phyloP scores from a whole-genome alignment of 2,329 filamentous ascomycete species.

The Aaosphaeria pasadenensis region DNA sequence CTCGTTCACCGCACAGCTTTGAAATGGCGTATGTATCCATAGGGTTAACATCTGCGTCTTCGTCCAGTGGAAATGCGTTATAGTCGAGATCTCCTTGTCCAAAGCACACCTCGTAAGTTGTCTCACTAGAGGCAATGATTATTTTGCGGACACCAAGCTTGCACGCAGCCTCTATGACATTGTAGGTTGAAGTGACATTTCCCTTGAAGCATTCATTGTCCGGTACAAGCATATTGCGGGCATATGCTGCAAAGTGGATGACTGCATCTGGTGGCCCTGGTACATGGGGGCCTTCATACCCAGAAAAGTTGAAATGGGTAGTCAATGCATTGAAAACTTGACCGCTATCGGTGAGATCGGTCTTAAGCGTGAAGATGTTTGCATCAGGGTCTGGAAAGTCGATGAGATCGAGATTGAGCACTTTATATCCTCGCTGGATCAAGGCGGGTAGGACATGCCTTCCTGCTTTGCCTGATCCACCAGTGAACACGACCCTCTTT shows the following conservation, averaged over 20 bases:
- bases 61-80: slow-evolving; percentile 57
- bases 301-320: slow-evolving; percentile 55
- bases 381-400: slow-evolving; percentile 43
- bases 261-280: slow-evolving; percentile 56
- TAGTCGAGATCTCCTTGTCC: slow-evolving; percentile 58
- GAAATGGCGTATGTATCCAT: slow-evolving; percentile 62
- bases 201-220: slow-evolving; percentile 58
- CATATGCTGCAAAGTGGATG: slow-evolving; percentile 60
- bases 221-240: slow-evolving; percentile 59
- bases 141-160: slow-evolving; percentile 62
- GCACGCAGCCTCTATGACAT: slow-evolving; percentile 61
- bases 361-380: slow-evolving; percentile 53
- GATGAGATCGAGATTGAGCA: slow-evolving; percentile 56
- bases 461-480: slow-evolving; percentile 53
- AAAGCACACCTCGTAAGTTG: slow-evolving; percentile 61
- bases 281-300: slow-evolving; percentile 44
- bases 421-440: slow-evolving; percentile 48
- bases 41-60: slow-evolving; percentile 58
- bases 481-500: slow-evolving; percentile 44
- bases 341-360: slow-evolving; percentile 54
- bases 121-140: slow-evolving; percentile 58
- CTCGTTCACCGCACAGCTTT: slow-evolving; percentile 58
- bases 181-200: slow-evolving; percentile 58
- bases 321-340: slow-evolving; percentile 55
- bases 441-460: slow-evolving; percentile 55